These are phyloP conservation scores for Dissophora ornata DNA, from an alignment of 192 early-diverging fungal species.

Conservation along the genomic window DNA sequence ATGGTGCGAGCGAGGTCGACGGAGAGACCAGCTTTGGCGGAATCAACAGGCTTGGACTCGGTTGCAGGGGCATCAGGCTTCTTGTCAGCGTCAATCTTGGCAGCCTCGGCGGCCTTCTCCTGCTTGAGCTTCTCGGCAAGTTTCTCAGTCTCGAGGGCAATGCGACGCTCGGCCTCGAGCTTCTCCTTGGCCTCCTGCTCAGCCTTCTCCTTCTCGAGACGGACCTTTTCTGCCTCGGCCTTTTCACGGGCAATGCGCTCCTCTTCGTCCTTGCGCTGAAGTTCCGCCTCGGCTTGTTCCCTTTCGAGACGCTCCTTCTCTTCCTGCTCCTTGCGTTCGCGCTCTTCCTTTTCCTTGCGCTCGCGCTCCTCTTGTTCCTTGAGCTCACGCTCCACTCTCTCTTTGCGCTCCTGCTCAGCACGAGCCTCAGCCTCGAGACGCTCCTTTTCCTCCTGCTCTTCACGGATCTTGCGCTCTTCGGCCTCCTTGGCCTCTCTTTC, in stretches of 20 bases:
- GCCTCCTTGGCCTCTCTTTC: conserved; percentile 48
- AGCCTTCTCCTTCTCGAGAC: conserved; percentile 25
- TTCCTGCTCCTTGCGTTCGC: conserved; percentile 48
- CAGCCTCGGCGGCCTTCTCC: conserved; percentile 38
- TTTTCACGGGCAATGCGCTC: conserved; percentile 46
- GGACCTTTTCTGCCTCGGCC: conserved; percentile 45
- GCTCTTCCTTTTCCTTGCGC: conserved; percentile 40
- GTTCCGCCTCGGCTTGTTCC: conserved; percentile 34
- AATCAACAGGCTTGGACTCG: conserved; percentile 48
- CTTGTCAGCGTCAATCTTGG: conserved; percentile 30
- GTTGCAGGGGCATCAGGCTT: conserved; percentile 40
- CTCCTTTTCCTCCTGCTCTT: conserved; percentile 51
- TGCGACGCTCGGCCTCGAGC: conserved; percentile 37
- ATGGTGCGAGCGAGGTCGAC: conserved; percentile 53
- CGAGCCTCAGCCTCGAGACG: conserved; percentile 52
- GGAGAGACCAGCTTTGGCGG: conserved; percentile 43
- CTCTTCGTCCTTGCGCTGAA: conserved; percentile 48
- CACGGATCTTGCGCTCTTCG: conserved; percentile 34
- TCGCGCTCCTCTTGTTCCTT: conserved; percentile 42
- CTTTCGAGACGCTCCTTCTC: conserved; percentile 38
- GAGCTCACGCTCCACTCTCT: conserved; percentile 33
- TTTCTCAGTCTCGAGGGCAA: conserved; percentile 41
- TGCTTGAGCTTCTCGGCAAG: conserved; percentile 28
- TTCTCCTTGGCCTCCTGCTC: conserved; percentile 44
- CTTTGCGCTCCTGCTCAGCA: conserved; percentile 17